A percentile compares a stretch with the other conserved stretches of the same genome.
phyloP scores from a whole-genome alignment of 352 stramenopile genomes.

The Globisporangium megalacanthum region DNA sequence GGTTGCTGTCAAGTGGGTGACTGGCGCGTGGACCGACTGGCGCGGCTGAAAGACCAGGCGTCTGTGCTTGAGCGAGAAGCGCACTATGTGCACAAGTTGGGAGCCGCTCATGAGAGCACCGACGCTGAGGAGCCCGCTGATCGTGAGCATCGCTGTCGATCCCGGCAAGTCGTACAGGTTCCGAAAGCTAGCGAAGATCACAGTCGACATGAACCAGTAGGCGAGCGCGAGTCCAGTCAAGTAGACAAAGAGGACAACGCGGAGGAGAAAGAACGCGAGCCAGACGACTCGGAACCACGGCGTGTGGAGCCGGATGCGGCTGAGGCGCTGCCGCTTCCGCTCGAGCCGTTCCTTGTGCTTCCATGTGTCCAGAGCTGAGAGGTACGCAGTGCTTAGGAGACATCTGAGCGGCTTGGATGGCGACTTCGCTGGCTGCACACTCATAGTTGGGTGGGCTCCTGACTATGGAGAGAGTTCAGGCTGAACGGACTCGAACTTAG shows the following conservation, averaged over 20 bases:
- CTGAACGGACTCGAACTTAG: too few species aligned
- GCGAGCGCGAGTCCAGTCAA: not conserved
- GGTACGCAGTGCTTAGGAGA: not conserved
- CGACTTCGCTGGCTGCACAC: not conserved
- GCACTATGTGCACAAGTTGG: constrained; percentile 4
- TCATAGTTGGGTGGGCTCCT: not conserved
- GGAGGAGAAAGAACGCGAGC: constrained; percentile 4
- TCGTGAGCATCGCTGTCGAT: not conserved
- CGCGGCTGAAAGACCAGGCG: constrained; percentile 2
- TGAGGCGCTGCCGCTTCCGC: constrained; percentile 1
- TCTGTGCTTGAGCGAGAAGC: not conserved
- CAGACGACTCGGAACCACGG: constrained; percentile 8
- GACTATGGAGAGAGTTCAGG: too few species aligned
- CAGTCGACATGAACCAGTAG: constrained; percentile 13
- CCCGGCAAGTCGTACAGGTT: constrained; percentile 7
- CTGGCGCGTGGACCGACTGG: not conserved
- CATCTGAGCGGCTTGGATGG: not conserved
- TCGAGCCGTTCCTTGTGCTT: not conserved
- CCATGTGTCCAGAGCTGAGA: constrained; percentile 1
- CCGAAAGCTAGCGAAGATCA: not conserved
- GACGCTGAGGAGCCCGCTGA: constrained; percentile 1
- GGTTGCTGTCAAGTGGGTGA: not conserved
- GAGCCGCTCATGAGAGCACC: not conserved
- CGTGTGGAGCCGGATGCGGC: constrained; percentile 1
- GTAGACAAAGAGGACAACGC: constrained; percentile 7